Evolutionary conservation across 495 filamentous ascomycete genomes (phyloP).

Genomic region (Chaetomium cochliodes): DNA sequence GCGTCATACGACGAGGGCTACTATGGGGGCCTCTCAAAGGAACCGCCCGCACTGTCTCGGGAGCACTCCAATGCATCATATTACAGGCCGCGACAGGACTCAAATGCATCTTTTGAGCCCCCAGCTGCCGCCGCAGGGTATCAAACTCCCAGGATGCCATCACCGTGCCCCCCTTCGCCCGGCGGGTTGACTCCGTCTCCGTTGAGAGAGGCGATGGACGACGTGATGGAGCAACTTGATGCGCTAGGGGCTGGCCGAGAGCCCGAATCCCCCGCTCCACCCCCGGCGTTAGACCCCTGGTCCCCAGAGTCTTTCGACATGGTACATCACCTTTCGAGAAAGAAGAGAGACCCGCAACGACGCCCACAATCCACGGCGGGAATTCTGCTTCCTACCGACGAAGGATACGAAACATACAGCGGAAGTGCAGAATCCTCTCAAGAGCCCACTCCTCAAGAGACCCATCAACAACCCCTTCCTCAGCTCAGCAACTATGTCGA

Average conservation of each 20-base stretch:
- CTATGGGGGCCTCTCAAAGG: constrained; percentile 26
- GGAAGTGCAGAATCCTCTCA: constrained; percentile 48
- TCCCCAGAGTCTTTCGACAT: constrained; percentile 84
- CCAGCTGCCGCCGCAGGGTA: constrained; percentile 37
- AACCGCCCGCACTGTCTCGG: constrained; percentile 25
- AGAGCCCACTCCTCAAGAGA: constrained; percentile 37
- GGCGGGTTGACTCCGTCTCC: constrained; percentile 84
- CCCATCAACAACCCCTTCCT: constrained; percentile 55
- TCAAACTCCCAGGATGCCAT: constrained; percentile 51
- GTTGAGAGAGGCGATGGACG: constrained; percentile 91
- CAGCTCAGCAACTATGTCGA: constrained; percentile 81
- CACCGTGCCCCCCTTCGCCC: constrained; percentile 63
- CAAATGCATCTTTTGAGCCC: constrained; percentile 38
- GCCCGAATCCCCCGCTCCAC: constrained; percentile 44
- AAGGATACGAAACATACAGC: constrained; percentile 54
- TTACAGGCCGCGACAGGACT: constrained; percentile 22
- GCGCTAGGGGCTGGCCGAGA: constrained; percentile 71
- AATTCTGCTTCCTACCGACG: constrained; percentile 55
- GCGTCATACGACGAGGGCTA: constrained; percentile 41
- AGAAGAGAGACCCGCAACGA: constrained; percentile 36
- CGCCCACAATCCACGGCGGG: constrained; percentile 75
- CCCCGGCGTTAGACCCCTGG: constrained; percentile 73
- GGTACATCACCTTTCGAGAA: constrained; percentile 46
- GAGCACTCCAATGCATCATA: constrained; percentile 34
- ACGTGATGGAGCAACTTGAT: constrained; percentile 93